A percentile compares a stretch with the other conserved stretches of the same genome.
Conservation (phyloP, 2,329 filamentous ascomycete genomes). For the Furcasterigmium sp. region DNA sequence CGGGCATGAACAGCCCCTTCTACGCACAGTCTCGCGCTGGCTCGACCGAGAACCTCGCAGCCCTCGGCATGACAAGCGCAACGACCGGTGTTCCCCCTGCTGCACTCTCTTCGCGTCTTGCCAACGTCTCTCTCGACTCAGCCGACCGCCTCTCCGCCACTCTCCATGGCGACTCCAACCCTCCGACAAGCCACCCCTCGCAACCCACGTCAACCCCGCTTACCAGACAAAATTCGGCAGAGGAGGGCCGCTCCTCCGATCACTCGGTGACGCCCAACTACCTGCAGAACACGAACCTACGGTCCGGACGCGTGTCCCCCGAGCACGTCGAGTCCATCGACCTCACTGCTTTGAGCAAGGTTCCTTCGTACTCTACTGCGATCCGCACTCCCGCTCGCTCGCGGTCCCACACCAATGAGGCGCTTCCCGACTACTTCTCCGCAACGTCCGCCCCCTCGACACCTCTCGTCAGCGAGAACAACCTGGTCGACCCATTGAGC, state of each 20-base stretch:
- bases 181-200: conserved; percentile 28
- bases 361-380: conserved; percentile 73
- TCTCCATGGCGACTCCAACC: conserved; percentile 18
- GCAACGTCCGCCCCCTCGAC: conserved; percentile 50
- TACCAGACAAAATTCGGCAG: conserved; percentile 50
- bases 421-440: conserved; percentile 63
- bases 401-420: conserved; percentile 39
- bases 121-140: conserved; percentile 57
- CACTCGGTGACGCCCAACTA: background rate
- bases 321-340: conserved; percentile 54
- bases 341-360: conserved; percentile 62
- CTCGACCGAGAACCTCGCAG: conserved; percentile 73
- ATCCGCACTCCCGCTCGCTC: conserved; percentile 59
- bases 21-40: conserved; percentile 66
- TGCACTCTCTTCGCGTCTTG: conserved; percentile 59
- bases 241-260: conserved; percentile 25
- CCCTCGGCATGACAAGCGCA: conserved; percentile 37
- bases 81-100: conserved; percentile 40
- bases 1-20: conserved; percentile 78
- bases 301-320: conserved; percentile 47
- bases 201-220: conserved; percentile 38
- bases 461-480: conserved; percentile 30
- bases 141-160: conserved; percentile 39
- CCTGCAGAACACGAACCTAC: conserved; percentile 12
- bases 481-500: conserved; percentile 16